Conservation (phyloP, 2,329 filamentous ascomycete species). For the Colletotrichum viniferum region DNA sequence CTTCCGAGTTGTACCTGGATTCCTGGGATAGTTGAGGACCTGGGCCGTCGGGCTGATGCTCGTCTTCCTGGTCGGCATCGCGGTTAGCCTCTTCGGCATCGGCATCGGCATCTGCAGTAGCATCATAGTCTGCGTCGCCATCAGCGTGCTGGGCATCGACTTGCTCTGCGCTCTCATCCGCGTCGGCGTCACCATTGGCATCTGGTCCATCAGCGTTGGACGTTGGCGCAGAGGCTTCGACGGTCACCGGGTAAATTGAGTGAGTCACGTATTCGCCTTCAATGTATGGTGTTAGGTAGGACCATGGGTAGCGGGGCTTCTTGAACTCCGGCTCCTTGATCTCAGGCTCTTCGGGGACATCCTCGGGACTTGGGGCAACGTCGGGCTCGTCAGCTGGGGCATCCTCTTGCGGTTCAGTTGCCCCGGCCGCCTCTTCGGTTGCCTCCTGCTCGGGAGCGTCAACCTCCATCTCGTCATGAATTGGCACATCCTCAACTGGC, state of each 20-base stretch:
- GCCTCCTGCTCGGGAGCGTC: background rate
- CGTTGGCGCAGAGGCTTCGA: slow-evolving; percentile 26
- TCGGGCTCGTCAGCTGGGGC: background rate
- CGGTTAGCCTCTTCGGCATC: slow-evolving; percentile 26
- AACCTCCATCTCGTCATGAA: slow-evolving; percentile 5
- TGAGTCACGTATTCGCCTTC: slow-evolving; percentile 42
- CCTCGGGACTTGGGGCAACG: background rate
- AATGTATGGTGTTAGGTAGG: slow-evolving; percentile 45
- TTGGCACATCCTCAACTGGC: background rate
- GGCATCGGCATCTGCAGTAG: slow-evolving; percentile 28
- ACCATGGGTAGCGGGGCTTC: slow-evolving; percentile 33
- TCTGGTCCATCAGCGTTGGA: slow-evolving; percentile 1
- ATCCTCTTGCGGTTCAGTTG: background rate
- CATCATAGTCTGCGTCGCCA: slow-evolving; percentile 26
- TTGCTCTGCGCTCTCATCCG: slow-evolving; percentile 6
- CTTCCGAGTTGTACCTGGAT: slow-evolving; percentile 30
- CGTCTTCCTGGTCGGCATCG: slow-evolving; percentile 22
- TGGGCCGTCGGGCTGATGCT: slow-evolving; percentile 6
- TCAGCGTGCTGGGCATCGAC: slow-evolving; percentile 21
- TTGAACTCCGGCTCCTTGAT: background rate
- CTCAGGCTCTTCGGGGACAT: background rate
- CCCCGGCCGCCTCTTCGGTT: background rate
- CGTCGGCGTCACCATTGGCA: slow-evolving; percentile 4
- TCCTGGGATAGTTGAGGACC: slow-evolving; percentile 6
- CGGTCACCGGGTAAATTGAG: slow-evolving; percentile 27